Percentiles rank a stretch among this genome's conserved stretches.
phyloP scores from a whole-genome alignment of 1,139 yeast species.

The Diutina rugosa region DNA sequence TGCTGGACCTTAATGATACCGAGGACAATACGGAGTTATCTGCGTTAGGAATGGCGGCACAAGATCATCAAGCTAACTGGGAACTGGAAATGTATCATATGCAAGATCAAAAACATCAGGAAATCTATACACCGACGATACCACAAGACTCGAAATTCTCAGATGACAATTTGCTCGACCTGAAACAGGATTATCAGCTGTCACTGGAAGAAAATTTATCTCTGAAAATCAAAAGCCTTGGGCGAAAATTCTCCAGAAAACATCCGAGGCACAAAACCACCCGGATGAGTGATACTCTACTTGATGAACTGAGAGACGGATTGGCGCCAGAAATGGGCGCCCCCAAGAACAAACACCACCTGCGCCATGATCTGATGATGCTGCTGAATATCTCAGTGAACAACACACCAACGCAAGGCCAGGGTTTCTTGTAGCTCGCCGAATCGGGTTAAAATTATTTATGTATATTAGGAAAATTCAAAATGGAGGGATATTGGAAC shows the following conservation, averaged over 20 bases:
- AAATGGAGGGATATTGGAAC: background rate
- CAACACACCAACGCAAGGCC: background rate
- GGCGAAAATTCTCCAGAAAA: background rate
- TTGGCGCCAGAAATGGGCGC: background rate
- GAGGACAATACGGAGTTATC: conserved; percentile 43
- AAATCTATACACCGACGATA: background rate
- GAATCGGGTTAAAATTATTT: background rate
- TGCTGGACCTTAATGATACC: conserved; percentile 9
- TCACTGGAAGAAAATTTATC: background rate
- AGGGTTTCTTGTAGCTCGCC: background rate
- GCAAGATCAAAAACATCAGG: background rate
- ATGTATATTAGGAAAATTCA: background rate
- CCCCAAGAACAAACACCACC: background rate
- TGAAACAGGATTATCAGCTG: background rate
- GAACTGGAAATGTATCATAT: conserved; percentile 40
- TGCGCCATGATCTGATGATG: background rate
- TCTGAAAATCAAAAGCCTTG: background rate
- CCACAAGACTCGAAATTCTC: background rate
- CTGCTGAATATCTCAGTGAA: background rate
- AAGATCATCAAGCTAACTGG: conserved; percentile 61
- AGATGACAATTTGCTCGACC: background rate
- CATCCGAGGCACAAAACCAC: background rate
- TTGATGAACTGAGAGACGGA: background rate
- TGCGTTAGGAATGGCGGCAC: conserved; percentile 59
- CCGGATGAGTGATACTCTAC: background rate